These are phyloP conservation scores for Pelargonium australe DNA, from an alignment of 441 rosid species.

Conservation along the genomic window DNA sequence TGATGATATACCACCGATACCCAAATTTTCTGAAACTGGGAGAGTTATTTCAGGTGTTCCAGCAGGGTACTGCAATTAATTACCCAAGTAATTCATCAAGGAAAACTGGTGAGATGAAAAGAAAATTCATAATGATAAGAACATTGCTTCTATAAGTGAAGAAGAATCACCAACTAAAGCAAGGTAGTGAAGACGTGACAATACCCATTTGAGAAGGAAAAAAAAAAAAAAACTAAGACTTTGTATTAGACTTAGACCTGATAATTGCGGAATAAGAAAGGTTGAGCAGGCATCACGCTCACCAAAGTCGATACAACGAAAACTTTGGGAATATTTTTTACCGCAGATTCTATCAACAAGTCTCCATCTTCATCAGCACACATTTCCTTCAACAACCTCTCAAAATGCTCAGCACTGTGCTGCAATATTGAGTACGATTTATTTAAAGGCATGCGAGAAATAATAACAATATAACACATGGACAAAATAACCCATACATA, in stretches of 20 bases:
- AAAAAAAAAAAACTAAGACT: not conserved
- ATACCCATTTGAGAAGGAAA: constrained; percentile 5
- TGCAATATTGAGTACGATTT: constrained; percentile 46
- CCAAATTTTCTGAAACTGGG: constrained; percentile 68
- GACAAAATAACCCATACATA: not conserved
- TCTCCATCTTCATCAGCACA: constrained; percentile 96
- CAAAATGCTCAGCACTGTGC: constrained; percentile 98
- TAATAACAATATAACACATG: not conserved
- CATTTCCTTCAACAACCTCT: constrained; percentile 93
- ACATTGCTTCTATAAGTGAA: constrained; percentile 3
- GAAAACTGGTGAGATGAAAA: not conserved
- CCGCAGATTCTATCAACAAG: constrained; percentile 86
- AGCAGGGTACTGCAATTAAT: constrained; percentile 63
- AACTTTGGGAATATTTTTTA: constrained; percentile 84
- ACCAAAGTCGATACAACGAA: constrained; percentile 92
- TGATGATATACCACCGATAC: constrained; percentile 51
- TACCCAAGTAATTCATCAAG: not conserved
- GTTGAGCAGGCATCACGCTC: constrained; percentile 90
- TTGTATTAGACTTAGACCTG: constrained; percentile 59
- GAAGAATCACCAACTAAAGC: constrained; percentile 6
- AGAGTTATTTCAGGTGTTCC: constrained; percentile 88
- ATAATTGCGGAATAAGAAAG: constrained; percentile 90
- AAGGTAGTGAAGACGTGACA: not conserved
- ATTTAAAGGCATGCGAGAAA: not conserved
- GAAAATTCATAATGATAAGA: constrained; percentile 3